Evolutionary conservation across 179 eudicot genomes (phyloP).

Genomic region (Corrigiola litoralis): DNA sequence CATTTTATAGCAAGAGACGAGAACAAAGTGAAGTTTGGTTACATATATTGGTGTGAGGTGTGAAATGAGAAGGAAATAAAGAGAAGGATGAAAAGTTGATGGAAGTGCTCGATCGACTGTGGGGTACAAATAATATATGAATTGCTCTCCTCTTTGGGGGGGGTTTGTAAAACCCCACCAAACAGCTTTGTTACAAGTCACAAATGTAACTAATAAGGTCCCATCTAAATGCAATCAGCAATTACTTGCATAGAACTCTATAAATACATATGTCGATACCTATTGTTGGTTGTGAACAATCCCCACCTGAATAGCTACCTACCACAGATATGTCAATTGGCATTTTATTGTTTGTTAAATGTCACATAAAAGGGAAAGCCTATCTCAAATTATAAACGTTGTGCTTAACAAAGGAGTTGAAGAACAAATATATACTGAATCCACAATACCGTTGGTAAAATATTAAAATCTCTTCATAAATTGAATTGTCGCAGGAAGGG

Average conservation of each 20-base stretch:
- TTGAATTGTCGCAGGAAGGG: too few relatives aligned
- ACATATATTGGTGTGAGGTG: not conserved
- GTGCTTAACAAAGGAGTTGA: too few relatives aligned
- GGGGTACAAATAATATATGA: slow-evolving; percentile 4
- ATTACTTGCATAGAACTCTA: not conserved
- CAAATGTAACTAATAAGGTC: not conserved
- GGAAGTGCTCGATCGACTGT: slow-evolving; percentile 5
- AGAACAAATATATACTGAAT: too few relatives aligned
- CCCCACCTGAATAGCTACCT: not conserved
- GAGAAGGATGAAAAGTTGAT: not conserved
- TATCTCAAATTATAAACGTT: too few relatives aligned
- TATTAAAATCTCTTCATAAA: too few relatives aligned
- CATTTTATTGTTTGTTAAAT: too few relatives aligned
- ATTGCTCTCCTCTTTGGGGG: not conserved
- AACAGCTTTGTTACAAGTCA: slow-evolving; percentile 16
- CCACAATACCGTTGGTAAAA: too few relatives aligned
- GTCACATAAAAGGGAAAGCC: too few relatives aligned
- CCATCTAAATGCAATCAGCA: not conserved
- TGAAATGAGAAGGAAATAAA: not conserved
- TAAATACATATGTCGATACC: not conserved
- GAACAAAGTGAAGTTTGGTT: not conserved
- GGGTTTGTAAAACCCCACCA: slow-evolving; percentile 10
- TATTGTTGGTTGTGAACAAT: not conserved
- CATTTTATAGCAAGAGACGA: slow-evolving; percentile 14
- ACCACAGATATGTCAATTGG: not conserved